Evolutionary conservation across 2,329 filamentous ascomycete species (phyloP).

Genomic region (Trichothecium roseum): DNA sequence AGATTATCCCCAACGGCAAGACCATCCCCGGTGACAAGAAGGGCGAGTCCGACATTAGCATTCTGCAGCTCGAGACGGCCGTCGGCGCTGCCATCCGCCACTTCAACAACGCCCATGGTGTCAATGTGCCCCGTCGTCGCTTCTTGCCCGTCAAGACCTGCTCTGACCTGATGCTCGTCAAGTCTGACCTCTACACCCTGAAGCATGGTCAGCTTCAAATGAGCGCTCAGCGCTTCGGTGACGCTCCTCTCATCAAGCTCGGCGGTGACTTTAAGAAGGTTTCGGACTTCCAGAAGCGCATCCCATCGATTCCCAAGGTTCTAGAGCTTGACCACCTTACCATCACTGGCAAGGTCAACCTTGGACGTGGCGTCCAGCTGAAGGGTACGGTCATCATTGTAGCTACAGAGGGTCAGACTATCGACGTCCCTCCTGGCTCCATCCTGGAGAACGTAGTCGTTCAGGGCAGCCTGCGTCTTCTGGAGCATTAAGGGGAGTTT

Average conservation of each 20-base stretch:
- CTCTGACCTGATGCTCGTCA: conserved; percentile 98
- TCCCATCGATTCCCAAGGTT: conserved; percentile 80
- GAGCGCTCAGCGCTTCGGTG: conserved; percentile 91
- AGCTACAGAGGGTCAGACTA: conserved; percentile 93
- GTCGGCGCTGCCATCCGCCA: conserved; percentile 98
- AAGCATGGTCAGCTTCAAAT: conserved; percentile 98
- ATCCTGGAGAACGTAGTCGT: conserved; percentile 98
- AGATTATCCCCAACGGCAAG: conserved; percentile 99
- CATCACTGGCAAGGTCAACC: conserved; percentile 94
- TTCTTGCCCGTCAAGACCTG: conserved; percentile 99
- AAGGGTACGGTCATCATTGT: conserved; percentile 99
- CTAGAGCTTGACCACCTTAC: conserved; percentile 90
- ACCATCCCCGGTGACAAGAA: conserved; percentile 98
- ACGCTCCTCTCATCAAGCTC: conserved; percentile 96
- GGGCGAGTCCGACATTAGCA: conserved; percentile 95
- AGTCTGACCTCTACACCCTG: conserved; percentile 96
- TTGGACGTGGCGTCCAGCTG: conserved; percentile 87
- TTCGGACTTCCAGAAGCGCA: conserved; percentile 86
- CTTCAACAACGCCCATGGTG: conserved; percentile 96
- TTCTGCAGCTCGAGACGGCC: conserved; percentile 96
- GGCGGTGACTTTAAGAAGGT: conserved; percentile 99
- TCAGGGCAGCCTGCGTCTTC: conserved; percentile 78
- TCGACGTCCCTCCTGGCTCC: conserved; percentile 92
- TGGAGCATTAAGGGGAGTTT: conserved; percentile 45
- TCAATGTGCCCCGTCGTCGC: conserved; percentile 93